Conservation (phyloP, 2,329 filamentous ascomycete species). For the Fusarium marasasianum region DNA sequence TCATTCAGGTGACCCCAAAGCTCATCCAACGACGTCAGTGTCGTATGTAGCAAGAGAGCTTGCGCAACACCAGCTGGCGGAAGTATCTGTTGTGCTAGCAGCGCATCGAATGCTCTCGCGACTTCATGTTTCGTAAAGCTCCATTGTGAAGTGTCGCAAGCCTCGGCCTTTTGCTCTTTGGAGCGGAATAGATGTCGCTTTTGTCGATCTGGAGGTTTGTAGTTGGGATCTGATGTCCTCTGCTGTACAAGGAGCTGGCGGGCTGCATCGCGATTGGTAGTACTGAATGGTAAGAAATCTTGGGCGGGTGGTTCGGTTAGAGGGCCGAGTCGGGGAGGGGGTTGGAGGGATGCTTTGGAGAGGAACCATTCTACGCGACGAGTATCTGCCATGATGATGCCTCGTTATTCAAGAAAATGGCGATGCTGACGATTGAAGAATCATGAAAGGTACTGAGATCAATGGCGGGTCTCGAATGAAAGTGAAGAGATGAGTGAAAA, state of each 20-base stretch:
- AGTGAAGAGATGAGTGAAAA: not conserved
- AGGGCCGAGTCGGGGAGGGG: not conserved
- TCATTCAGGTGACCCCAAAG: slow-evolving; percentile 22
- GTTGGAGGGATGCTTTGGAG: slow-evolving; percentile 3
- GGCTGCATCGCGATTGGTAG: not conserved
- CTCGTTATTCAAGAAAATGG: not conserved
- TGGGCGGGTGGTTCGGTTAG: slow-evolving; percentile 4
- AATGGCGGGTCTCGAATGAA: not conserved
- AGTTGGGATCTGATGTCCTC: not conserved
- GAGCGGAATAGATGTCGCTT: slow-evolving; percentile 6
- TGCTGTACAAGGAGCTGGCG: slow-evolving; percentile 9
- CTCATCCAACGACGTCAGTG: not conserved
- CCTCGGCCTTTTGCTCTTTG: not conserved
- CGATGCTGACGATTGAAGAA: not conserved
- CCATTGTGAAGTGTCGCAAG: slow-evolving; percentile 1
- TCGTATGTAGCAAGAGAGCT: not conserved
- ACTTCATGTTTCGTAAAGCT: slow-evolving; percentile 25
- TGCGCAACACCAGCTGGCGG: slow-evolving; percentile 15
- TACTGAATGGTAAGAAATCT: slow-evolving; percentile 2
- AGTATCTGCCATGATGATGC: not conserved
- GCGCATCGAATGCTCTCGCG: not conserved
- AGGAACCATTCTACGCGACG: slow-evolving; percentile 20
- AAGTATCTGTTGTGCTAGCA: not conserved
- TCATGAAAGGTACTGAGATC: not conserved
- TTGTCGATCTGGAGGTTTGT: not conserved